A percentile compares a stretch with the other conserved stretches of the same genome.
Conservation (phyloP, 331 rosid genomes). For the Quercus lobata region DNA sequence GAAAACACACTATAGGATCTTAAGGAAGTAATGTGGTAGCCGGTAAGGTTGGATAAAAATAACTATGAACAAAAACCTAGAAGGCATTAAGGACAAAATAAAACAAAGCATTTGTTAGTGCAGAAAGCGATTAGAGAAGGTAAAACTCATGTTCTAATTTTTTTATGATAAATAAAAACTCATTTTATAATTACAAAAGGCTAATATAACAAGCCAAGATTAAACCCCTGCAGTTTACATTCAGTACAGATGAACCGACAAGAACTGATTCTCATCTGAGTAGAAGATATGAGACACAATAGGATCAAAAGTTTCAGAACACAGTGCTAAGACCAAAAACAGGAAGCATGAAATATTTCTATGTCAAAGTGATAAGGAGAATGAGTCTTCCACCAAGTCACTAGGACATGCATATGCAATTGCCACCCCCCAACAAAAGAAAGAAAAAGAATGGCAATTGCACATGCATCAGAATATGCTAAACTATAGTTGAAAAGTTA, state of each 20-base stretch:
- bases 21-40: neutral
- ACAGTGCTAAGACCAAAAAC: too few relatives aligned
- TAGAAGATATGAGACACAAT: too few relatives aligned
- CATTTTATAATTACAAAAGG: neutral
- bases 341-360: neutral
- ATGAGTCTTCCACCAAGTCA: neutral
- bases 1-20: neutral
- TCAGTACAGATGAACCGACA: too few relatives aligned
- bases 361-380: neutral
- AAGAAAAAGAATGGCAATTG: neutral
- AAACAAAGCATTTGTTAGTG: neutral
- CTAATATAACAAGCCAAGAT: too few relatives aligned
- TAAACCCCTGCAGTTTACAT: too few relatives aligned
- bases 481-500: neutral
- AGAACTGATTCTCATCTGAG: too few relatives aligned
- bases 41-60: neutral
- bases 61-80: neutral
- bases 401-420: neutral
- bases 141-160: neutral
- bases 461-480: neutral
- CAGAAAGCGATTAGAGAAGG: neutral
- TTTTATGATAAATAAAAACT: neutral
- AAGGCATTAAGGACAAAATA: neutral
- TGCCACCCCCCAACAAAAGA: neutral
- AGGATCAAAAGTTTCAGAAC: too few relatives aligned